Evolutionary conservation across 78 protist genomes (phyloP).

Genomic region (Dictyostelium firmibasis): DNA sequence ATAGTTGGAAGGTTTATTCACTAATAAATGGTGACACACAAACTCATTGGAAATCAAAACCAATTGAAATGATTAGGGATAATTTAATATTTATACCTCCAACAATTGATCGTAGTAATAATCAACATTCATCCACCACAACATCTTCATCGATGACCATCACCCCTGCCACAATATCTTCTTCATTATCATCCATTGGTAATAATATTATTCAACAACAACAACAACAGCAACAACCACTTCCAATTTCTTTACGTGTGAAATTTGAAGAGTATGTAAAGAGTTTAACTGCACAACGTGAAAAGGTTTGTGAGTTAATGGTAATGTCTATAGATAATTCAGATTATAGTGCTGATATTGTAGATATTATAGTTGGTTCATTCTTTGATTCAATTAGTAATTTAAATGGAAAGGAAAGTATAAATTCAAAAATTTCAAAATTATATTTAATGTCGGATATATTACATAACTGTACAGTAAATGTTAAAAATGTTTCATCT

Average conservation of each 20-base stretch:
- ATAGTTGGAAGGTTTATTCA: conserved; percentile 50
- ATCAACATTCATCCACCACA: not conserved
- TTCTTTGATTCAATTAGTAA: not conserved
- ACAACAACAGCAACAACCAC: too few relatives aligned
- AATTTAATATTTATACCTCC: conserved; percentile 14
- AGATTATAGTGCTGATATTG: conserved; percentile 31
- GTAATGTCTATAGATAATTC: conserved; percentile 50
- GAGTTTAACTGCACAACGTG: not conserved
- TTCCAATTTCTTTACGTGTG: not conserved
- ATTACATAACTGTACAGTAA: conserved; percentile 50
- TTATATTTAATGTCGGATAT: conserved; percentile 62
- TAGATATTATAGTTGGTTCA: conserved; percentile 27
- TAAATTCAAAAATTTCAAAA: conserved; percentile 15
- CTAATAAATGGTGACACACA: not conserved
- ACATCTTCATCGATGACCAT: not conserved
- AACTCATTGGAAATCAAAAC: not conserved
- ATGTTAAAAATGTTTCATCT: conserved; percentile 60
- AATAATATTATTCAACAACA: not conserved
- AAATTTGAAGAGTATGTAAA: not conserved
- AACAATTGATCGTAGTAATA: not conserved
- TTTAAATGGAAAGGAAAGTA: not conserved
- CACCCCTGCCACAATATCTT: not conserved
- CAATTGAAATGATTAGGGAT: conserved; percentile 25
- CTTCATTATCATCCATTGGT: not conserved
- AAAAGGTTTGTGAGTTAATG: conserved; percentile 47